Base-by-base conservation (phyloP, 2,329 filamentous ascomycete species). In the Bipolaris victoriae region DNA sequence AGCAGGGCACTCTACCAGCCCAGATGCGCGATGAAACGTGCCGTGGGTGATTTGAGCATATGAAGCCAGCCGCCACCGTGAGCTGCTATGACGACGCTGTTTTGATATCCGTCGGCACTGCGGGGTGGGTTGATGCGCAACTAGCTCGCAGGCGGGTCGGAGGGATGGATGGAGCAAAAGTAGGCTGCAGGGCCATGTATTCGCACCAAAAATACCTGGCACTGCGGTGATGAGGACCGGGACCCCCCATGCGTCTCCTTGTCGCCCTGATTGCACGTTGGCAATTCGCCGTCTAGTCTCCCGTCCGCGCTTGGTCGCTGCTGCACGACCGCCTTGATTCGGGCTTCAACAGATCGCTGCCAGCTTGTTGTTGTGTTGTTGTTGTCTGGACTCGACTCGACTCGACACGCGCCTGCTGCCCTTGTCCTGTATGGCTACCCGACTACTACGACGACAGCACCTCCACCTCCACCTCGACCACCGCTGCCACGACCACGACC, bases 231-330 rank as follows among this genome's bases (percentile, higher is more conserved):
- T 41, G 33, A 31, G 22, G 20, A 36, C 47, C 50, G 55, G 64
- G 61, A 56, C 54, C 47, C 54, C 60, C 61, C 63, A 49, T 55
- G 68, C 58, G 26, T 35, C 43, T 37, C 52, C 47, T 29, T 52
- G 67, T 69, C 60, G 62, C 67, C 66, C 68, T 52, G 57, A 61
- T 67, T 52, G 62, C 68, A 65, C 62, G 41, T 58, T 65, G 49
- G 40, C 60, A 60, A 61, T 61, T 64, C 60, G 68, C 63, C 65
- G 59, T 71, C 67, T 65, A 58, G 61, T 58, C 49, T 56, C 40
- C 48, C 61, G 64, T 56, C 48, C 60, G 65, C 61, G 65, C 68
- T 62, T 63, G 69, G 65, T 61, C 64, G 64, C 65, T 54, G 61
- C 45, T 61, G 57, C 53, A 58, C 54, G 62, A 56, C 67, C 61